Base-by-base conservation (phyloP, 169 alveolate genomes). In the Plasmodium cynomolgi region DNA sequence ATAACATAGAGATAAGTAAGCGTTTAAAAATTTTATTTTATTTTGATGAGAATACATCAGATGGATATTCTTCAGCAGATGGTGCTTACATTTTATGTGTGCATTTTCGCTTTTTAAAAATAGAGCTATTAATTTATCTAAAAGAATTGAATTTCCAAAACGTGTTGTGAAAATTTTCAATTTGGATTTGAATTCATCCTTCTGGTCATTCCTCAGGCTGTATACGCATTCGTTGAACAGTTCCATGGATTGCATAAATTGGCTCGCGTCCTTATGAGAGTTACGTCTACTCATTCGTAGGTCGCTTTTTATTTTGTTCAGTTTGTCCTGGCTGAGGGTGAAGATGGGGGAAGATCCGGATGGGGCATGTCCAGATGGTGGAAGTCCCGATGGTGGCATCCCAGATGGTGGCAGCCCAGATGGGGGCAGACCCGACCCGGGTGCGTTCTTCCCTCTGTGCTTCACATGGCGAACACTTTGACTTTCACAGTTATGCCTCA, bases 21-120 rank as follows among this genome's bases (percentile, higher is more conserved):
- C 94, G 74, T 90, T 90, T 39, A 90, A 41, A 68, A 71, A 90
- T 44, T 80, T 90, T 4, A 90, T 90, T 26, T 90, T 80, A 23
- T 80, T 79, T 56, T 90, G 91, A 29, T 41, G 8, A 11, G 91
- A 90, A 13, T 90, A 29, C 74, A 90, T 74, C 31, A 56, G 15
- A 90, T 90, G 75, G 34, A 90, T 90, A 9, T 41, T 90, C 9
- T 90, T 90, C 33, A 26, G 37, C 23, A 90, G 68, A 26, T 79
- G 74, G 47, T 29, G 62, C 83, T 90, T 90, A 71, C 94, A 90
- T 54, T 90, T 90, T 39, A 81, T 17, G 73, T 90, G 73, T 31
- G 50, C 26, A 31, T 62, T 81, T 17, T 62, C 58, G 26, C 83
- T 68, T 68, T 90, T 79, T 11, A 81, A 74, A 39, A 41, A 5